Evolutionary conservation across 495 filamentous ascomycete genomes (phyloP).

Genomic region (Cercophora samala): DNA sequence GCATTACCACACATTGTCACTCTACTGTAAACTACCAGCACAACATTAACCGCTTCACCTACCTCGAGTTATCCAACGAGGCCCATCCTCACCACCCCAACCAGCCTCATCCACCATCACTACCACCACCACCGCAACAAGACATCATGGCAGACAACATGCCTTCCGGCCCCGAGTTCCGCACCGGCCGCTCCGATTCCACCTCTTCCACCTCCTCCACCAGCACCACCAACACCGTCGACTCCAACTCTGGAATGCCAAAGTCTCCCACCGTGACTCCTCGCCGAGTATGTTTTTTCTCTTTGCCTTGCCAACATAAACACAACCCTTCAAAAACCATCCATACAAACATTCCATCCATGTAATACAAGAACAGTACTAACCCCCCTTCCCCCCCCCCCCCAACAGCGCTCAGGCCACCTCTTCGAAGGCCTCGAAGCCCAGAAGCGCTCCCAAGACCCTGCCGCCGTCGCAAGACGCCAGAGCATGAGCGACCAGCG

Average conservation of each 20-base stretch:
- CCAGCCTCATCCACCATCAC: not conserved
- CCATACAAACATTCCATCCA: too few relatives aligned
- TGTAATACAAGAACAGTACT: not conserved
- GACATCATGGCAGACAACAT: conserved; percentile 20
- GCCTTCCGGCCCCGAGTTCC: conserved; percentile 18
- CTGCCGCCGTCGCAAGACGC: conserved; percentile 38
- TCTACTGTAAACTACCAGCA: not conserved
- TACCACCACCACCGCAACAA: not conserved
- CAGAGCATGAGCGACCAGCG: conserved; percentile 47
- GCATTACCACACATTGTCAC: not conserved
- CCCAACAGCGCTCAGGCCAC: conserved; percentile 33
- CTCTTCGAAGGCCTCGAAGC: conserved; percentile 43
- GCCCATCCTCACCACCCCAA: not conserved
- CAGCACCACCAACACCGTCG: not conserved
- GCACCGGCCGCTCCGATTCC: conserved; percentile 31
- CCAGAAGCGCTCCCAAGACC: conserved; percentile 43
- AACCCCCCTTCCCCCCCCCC: too few relatives aligned
- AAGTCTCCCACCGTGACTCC: not conserved
- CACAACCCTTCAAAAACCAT: too few relatives aligned
- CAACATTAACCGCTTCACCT: not conserved
- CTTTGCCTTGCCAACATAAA: not conserved
- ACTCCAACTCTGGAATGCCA: not conserved
- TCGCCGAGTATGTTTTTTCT: conserved; percentile 17
- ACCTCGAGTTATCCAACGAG: not conserved
- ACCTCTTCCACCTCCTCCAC: conserved; percentile 28